phyloP scores from a whole-genome alignment of 2,329 filamentous ascomycete genomes.

The Didymella sp. region DNA sequence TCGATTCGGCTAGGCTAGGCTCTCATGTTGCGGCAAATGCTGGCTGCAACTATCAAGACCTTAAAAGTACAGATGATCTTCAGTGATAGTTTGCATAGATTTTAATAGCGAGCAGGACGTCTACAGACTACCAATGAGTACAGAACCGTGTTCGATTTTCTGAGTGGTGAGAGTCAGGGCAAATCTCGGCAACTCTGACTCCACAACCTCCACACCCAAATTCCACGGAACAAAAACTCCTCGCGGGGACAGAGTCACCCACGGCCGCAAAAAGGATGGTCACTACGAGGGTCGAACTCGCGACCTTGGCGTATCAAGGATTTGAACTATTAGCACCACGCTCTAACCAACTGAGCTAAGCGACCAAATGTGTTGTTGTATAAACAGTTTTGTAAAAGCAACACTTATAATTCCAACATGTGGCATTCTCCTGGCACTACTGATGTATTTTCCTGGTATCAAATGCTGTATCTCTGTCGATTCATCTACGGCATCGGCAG shows the following conservation, averaged over 20 bases:
- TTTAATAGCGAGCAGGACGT: too few relatives aligned
- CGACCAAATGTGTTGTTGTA: constrained; percentile 6
- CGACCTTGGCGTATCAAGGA: constrained; percentile 24
- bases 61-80: too few relatives aligned
- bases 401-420: not conserved
- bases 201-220: not conserved
- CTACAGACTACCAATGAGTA: too few relatives aligned
- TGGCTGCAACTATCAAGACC: too few relatives aligned
- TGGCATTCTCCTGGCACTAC: not conserved
- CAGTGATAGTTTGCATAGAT: too few relatives aligned
- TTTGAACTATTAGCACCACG: constrained; percentile 24
- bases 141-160: too few relatives aligned
- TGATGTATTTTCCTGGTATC: not conserved
- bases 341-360: constrained; percentile 28
- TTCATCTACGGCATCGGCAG: constrained; percentile 26
- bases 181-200: constrained; percentile 1
- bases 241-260: not conserved
- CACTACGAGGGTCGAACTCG: constrained; percentile 26
- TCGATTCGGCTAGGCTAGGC: not conserved
- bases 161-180: too few relatives aligned
- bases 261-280: constrained; percentile 13
- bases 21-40: too few relatives aligned
- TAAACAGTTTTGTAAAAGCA: not conserved
- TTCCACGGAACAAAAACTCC: constrained; percentile 1
- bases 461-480: not conserved